Evolutionary conservation across 1,284 basidiomycete species (phyloP), one percentile per base, ranked within the genome.

Genomic region (Spongiforma sp.): DNA sequence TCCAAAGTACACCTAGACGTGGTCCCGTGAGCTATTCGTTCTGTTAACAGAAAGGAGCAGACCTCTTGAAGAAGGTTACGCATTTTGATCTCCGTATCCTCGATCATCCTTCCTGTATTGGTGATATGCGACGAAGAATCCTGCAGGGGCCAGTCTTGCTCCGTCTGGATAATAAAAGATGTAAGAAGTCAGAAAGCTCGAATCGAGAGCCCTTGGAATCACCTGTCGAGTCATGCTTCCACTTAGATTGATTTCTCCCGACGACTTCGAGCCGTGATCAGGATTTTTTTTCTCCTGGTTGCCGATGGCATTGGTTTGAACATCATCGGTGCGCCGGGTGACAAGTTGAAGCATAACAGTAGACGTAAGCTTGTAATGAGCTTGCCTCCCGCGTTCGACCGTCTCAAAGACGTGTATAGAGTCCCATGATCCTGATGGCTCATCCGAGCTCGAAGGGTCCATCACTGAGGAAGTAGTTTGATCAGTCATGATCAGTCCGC

Each of bases 41-140:
- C 32, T 41, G 46, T 63, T 9, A 61, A 48, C 30, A 24, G 39
- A 69, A 66, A 61, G 34, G 56, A 32, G 62, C 81, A 36, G 65
- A 86, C 89, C 81, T 98, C 95, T 75, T 97, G 94, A 55, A 99
- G 84, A 64, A 96, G 84, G 78, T 98, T 98, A 56, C 98, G 89
- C 92, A 99, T 96, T 83, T 98, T 98, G 76, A 95, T 94, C 81
- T 99, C 98, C 93, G 97, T 96, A 69, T 99, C 97, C 79, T 99
- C 98, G 69, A 99, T 90, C 89, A 99, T 92, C 69, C 87, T 88
- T 6, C 98, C 98, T 21, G 93, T 90, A 79, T 99, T 99, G 59
- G 88, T 86, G 63, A 99, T 91, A 78, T 99, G 98, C 43, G 93
- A 91, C 26, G 88, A 85, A 37, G 85, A 76, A 70, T 91, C 90